phyloP scores from a whole-genome alignment of 805 yeast genomes.

The Starmera caribaea region DNA sequence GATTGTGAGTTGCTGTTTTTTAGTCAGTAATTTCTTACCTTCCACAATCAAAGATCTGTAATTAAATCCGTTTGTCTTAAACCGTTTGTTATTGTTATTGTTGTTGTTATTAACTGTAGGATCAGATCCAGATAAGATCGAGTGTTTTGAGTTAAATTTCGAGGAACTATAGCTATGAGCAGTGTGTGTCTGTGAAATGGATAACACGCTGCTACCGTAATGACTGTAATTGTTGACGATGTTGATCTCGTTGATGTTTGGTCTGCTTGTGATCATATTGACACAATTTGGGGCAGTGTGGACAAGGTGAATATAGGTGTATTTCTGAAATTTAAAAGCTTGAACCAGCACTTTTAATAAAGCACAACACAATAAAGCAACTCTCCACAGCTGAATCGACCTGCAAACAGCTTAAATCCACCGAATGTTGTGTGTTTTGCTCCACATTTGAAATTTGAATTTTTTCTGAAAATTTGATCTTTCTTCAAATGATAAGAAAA shows the following conservation, averaged over 20 bases:
- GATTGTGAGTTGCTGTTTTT: conserved; percentile 9
- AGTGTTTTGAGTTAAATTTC: not conserved
- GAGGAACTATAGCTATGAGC: not conserved
- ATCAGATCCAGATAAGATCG: conserved; percentile 1
- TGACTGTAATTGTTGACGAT: conserved; percentile 27
- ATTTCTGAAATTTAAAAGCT: too few relatives aligned
- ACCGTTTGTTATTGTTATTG: not conserved
- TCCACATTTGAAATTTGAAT: too few relatives aligned
- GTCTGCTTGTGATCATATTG: not conserved
- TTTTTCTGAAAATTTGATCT: too few relatives aligned
- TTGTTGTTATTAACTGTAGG: not conserved
- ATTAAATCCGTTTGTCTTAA: conserved; percentile 3
- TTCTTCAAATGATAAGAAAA: too few relatives aligned
- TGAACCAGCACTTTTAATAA: too few relatives aligned
- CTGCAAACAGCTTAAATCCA: too few relatives aligned
- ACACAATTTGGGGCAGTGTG: not conserved
- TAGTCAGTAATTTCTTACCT: conserved; percentile 17
- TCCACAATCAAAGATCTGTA: conserved; percentile 13
- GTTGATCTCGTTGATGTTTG: conserved; percentile 13
- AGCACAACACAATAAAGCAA: too few relatives aligned
- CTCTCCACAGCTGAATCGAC: too few relatives aligned
- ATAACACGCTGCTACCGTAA: conserved; percentile 27
- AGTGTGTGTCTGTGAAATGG: not conserved
- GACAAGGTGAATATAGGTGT: too few relatives aligned
- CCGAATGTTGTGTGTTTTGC: too few relatives aligned